phyloP scores from a whole-genome alignment of 1,284 basidiomycete species.

The Peniophora sp. region DNA sequence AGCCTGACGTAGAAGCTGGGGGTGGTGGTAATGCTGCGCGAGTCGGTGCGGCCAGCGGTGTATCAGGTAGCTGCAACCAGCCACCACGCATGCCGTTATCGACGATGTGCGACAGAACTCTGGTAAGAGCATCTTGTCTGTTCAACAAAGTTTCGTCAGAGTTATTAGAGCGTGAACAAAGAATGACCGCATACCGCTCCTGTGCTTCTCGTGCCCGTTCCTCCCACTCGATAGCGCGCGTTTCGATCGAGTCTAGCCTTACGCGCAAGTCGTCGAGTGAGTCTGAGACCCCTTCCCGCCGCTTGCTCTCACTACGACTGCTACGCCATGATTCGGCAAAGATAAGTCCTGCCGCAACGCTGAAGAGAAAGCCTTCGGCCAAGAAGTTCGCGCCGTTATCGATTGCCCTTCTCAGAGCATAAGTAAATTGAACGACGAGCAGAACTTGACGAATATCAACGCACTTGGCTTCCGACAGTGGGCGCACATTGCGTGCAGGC shows the following conservation, averaged over 20 bases:
- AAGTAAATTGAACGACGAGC: not conserved
- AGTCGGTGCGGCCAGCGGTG: slow-evolving; percentile 41
- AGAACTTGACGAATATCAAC: slow-evolving; percentile 15
- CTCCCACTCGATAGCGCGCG: slow-evolving; percentile 41
- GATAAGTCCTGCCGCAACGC: slow-evolving; percentile 71
- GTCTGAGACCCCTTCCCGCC: slow-evolving; percentile 71
- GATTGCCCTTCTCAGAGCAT: slow-evolving; percentile 55
- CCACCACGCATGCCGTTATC: slow-evolving; percentile 65
- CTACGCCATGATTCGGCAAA: slow-evolving; percentile 75
- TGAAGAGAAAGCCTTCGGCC: slow-evolving; percentile 83
- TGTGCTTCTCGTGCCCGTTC: slow-evolving; percentile 34
- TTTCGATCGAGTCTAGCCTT: slow-evolving; percentile 38
- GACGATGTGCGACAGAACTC: slow-evolving; percentile 63
- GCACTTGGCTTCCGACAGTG: slow-evolving; percentile 77
- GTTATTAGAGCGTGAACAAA: not conserved
- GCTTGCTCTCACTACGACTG: slow-evolving; percentile 65
- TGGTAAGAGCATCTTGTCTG: slow-evolving; percentile 59
- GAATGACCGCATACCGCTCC: slow-evolving; percentile 33
- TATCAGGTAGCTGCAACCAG: slow-evolving; percentile 55
- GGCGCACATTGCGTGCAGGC: slow-evolving; percentile 68
- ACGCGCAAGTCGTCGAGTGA: slow-evolving; percentile 52
- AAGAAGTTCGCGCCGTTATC: slow-evolving; percentile 84
- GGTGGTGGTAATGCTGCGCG: no score
- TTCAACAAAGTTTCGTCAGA: not conserved
- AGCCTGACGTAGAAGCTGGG: no score